A percentile compares a stretch with the other conserved stretches of the same genome.
phyloP scores from a whole-genome alignment of 2,329 filamentous ascomycete genomes.

The Ascochyta lentis region DNA sequence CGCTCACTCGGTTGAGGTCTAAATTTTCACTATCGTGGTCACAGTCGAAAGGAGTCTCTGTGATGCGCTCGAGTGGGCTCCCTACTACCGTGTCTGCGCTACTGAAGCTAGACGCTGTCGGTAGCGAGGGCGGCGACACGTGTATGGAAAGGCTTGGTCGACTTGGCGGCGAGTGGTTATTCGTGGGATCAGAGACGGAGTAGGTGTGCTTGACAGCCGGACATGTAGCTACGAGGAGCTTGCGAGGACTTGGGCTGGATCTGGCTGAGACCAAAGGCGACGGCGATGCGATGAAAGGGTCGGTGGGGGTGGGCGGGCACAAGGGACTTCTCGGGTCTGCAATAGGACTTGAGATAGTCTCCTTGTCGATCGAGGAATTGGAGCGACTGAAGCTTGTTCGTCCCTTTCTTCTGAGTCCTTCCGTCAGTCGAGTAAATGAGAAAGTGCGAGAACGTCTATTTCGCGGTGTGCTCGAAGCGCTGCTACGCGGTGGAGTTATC shows the following conservation, averaged over 20 bases:
- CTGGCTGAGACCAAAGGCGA: constrained; percentile 12
- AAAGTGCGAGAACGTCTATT: constrained; percentile 29
- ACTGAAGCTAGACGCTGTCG: constrained; percentile 22
- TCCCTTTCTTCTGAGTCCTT: constrained; percentile 31
- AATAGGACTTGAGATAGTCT: constrained; percentile 37
- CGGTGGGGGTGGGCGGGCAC: constrained; percentile 19
- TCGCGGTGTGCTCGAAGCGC: constrained; percentile 12
- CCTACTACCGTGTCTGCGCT: constrained; percentile 22
- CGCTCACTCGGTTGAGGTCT: constrained; percentile 7
- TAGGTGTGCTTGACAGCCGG: constrained; percentile 19
- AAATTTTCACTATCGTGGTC: constrained; percentile 16
- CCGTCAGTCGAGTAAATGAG: constrained; percentile 39
- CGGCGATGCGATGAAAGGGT: constrained; percentile 6
- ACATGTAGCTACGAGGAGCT: not conserved
- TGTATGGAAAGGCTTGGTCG: constrained; percentile 7
- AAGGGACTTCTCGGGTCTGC: constrained; percentile 25
- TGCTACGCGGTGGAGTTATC: constrained; percentile 22
- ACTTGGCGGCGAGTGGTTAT: constrained; percentile 17
- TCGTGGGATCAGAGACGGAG: constrained; percentile 34
- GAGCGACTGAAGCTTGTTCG: constrained; percentile 22
- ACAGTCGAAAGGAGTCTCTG: constrained; percentile 32
- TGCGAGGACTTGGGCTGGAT: constrained; percentile 4
- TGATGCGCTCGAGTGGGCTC: constrained; percentile 33
- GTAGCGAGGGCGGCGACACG: constrained; percentile 22
- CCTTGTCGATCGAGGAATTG: constrained; percentile 29